Base-by-base conservation (phyloP, 768 basidiomycete species). In the Leccinum subtestaceum region DNA sequence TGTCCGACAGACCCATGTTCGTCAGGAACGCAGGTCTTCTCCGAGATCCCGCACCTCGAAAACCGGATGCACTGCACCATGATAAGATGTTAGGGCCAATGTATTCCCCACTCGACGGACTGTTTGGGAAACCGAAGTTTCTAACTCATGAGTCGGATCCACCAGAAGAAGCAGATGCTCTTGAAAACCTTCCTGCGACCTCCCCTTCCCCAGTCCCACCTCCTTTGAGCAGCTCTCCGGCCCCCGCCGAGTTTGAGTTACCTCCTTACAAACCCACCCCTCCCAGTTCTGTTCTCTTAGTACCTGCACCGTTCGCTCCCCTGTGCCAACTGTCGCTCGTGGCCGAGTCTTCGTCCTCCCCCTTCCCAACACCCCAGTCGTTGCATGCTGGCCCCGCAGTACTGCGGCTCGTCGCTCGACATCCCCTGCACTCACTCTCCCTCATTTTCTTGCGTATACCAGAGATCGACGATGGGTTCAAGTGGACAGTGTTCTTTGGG, bases 391-490 rank as follows among this genome's bases (percentile, higher is more conserved):
- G 76, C 77, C 32, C 32, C 2, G 86, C 91, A 10, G 73, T 32
- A 32, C 12, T 32, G 32, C 32, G 32, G 32, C 32, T 32, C 12
- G 32, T 32, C 32, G 32, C 32, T 32, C 32, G 11, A 32, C 32
- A 32, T 32, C 32, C 32, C 32, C 12, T 32, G 32, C 32, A 32
- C 32, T 79, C 78, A 0, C 46, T 87, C 21, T 72, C 75, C 2
- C 66, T 89, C 40, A 67, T 77, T 0, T 89, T 91, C 71, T 70
- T 80, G 46, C 84, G 88, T 48, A 82, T 93, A 15, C 90, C 90
- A 2, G 88, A 91, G 70, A 83, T 93, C 58, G 81, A 86, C 53
- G 92, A 93, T 64, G 86, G 80, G 2, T 91, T 86, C 65, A 65
- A 76, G 62, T 85, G 87, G 77, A 85, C 79, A 53, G 63, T 84